These are phyloP conservation scores for Trametes sp. DNA, from an alignment of 1,284 basidiomycete species.

Conservation along the genomic window DNA sequence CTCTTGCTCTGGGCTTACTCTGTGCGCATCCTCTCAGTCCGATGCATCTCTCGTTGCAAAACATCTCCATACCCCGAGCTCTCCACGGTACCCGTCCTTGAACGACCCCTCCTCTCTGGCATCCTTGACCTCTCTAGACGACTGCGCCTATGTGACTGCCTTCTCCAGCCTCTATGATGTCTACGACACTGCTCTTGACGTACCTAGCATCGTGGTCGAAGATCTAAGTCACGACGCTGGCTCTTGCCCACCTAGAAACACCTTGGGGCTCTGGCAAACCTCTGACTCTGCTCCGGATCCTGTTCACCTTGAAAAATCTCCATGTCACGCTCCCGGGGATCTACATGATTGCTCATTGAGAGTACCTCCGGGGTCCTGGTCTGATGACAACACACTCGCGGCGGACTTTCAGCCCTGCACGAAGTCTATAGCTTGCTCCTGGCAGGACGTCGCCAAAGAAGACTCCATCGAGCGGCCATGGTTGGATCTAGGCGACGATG, in stretches of 20 bases:
- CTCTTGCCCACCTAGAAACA: background rate
- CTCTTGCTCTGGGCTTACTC: background rate
- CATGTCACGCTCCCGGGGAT: background rate
- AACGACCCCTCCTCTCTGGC: background rate
- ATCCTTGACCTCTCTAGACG: background rate
- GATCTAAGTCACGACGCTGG: background rate
- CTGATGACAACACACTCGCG: conserved; percentile 6
- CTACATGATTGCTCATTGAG: background rate
- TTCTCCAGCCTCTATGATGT: background rate
- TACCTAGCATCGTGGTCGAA: conserved; percentile 13
- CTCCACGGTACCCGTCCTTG: too few relatives aligned
- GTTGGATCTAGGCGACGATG: conserved; percentile 8
- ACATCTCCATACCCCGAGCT: too few relatives aligned
- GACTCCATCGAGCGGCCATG: conserved; percentile 5
- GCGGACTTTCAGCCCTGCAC: background rate
- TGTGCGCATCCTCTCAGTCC: background rate
- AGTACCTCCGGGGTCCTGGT: conserved; percentile 6
- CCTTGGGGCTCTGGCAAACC: background rate
- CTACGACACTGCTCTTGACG: background rate
- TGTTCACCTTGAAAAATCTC: background rate
- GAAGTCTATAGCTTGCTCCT: background rate
- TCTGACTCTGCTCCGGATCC: background rate
- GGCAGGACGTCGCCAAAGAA: background rate
- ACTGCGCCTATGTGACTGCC: background rate
- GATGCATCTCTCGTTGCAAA: too few relatives aligned